phyloP scores from a whole-genome alignment of 352 stramenopile species.

The Phytophthora sp. region DNA sequence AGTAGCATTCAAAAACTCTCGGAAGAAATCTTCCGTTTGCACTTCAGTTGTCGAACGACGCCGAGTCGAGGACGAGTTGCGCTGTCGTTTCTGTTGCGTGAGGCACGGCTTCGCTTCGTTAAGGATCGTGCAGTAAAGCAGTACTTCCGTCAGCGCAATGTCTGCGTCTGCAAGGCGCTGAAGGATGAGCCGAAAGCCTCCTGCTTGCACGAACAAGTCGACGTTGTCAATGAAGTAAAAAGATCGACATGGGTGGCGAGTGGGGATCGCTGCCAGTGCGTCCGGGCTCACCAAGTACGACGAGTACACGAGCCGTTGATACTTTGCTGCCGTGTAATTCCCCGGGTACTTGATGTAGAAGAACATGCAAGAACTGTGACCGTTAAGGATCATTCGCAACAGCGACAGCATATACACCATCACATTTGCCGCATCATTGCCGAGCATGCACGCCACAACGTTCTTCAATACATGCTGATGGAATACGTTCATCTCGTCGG shows the following conservation, averaged over 20 bases:
- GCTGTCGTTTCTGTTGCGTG: constrained; percentile 57
- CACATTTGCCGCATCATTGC: constrained; percentile 40
- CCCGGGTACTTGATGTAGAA: constrained; percentile 88
- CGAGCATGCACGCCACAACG: constrained; percentile 72
- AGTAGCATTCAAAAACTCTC: constrained; percentile 74
- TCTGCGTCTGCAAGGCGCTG: constrained; percentile 56
- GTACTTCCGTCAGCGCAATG: constrained; percentile 61
- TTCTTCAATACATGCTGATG: constrained; percentile 84
- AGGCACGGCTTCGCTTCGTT: constrained; percentile 81
- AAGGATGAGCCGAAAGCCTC: constrained; percentile 77
- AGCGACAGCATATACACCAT: constrained; percentile 65
- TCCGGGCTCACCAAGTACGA: constrained; percentile 74
- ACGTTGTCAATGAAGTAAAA: constrained; percentile 87
- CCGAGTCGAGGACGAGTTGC: constrained; percentile 48
- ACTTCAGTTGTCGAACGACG: constrained; percentile 41
- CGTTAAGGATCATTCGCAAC: constrained; percentile 80
- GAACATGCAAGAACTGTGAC: constrained; percentile 77
- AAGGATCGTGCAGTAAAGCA: constrained; percentile 73
- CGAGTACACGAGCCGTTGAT: constrained; percentile 77
- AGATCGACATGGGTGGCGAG: constrained; percentile 75
- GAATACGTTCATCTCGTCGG: constrained; percentile 79
- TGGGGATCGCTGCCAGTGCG: constrained; percentile 54
- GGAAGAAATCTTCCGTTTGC: constrained; percentile 81
- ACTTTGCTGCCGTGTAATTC: constrained; percentile 58
- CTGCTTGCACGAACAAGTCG: constrained; percentile 84